Evolutionary conservation across 768 basidiomycete genomes (phyloP).

Genomic region (Phanerodontia chrysosporium): DNA sequence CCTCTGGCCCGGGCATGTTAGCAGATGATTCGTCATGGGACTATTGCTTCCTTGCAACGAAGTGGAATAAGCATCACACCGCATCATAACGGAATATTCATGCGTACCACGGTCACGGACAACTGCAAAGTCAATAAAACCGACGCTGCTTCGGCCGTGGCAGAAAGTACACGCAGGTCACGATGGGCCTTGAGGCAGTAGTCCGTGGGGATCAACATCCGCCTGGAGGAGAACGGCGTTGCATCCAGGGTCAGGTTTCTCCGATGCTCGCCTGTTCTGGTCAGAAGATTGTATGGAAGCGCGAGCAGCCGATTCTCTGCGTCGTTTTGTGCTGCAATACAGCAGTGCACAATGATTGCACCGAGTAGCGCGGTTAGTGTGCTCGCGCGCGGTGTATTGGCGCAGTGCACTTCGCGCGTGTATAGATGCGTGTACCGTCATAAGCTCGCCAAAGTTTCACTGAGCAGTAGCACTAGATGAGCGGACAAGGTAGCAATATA

Average conservation of each 20-base stretch:
- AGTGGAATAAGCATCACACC: not conserved
- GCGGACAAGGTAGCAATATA: too few species aligned
- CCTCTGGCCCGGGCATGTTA: not conserved
- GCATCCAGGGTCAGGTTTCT: not conserved
- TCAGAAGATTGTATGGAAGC: not conserved
- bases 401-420: too few species aligned
- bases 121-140: not conserved
- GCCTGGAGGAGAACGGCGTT: not conserved
- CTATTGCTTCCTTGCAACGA: not conserved
- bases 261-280: not conserved
- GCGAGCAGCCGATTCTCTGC: not conserved
- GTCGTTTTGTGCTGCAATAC: too few species aligned
- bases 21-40: slow-evolving; percentile 1
- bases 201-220: not conserved
- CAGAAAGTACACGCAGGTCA: not conserved
- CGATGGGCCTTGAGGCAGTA: not conserved
- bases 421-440: too few species aligned
- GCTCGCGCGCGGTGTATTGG: too few species aligned
- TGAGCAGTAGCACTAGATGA: too few species aligned
- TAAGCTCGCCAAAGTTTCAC: too few species aligned
- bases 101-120: not conserved
- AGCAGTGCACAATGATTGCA: too few species aligned
- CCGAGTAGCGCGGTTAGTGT: too few species aligned
- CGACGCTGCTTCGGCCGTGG: not conserved
- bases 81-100: not conserved